Evolutionary conservation across 805 yeast species (phyloP), one percentile per base, ranked within the genome.

Genomic region (Kodamaea neixiangensis): DNA sequence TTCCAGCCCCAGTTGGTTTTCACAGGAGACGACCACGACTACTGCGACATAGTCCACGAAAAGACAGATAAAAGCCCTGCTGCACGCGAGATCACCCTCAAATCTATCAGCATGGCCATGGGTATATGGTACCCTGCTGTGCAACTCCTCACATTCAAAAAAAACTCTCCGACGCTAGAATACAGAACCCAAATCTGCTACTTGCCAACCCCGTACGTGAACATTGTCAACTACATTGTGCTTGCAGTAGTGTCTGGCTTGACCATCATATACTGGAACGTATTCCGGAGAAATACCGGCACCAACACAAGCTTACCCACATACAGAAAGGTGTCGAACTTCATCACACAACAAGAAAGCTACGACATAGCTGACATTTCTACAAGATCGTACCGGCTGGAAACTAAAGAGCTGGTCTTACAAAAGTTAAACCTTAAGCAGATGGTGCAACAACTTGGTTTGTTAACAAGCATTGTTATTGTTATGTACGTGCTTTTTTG

Each of bases 21-120:
- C 48, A 51, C 67, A 2, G 68, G 67, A 13, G 68, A 64, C 46
- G 67, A 64, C 58, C 68, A 94, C 70, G 99, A 94, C 66, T 91
- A 89, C 59, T 94, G 99, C 66, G 89, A 87, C 56, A 78, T 86
- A 25, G 69, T 71, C 17, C 97, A 93, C 47, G 48, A 44, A 3
- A 42, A 49, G 34, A 50, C 58, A 20, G 58, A 60, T 1, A 52
- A 51, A 5, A 52, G 43, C n/a, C 41, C 21, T 7, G 57, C 65
- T 2, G 59, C 68, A 1, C 6, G 50, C 2, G 99, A 94, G 65
- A 82, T 87, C 55, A 89, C 97, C 0, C 91, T 92, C 22, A 94
- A 94, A 66, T 83, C 96, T 3, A 82, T 87, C 47, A 86, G 97
- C 11, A 88, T 94, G 96, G 92, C 96, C 18, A 88, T 89, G 84